Evolutionary conservation across 1,284 basidiomycete species (phyloP).

Genomic region (Pseudozyma thailandica): DNA sequence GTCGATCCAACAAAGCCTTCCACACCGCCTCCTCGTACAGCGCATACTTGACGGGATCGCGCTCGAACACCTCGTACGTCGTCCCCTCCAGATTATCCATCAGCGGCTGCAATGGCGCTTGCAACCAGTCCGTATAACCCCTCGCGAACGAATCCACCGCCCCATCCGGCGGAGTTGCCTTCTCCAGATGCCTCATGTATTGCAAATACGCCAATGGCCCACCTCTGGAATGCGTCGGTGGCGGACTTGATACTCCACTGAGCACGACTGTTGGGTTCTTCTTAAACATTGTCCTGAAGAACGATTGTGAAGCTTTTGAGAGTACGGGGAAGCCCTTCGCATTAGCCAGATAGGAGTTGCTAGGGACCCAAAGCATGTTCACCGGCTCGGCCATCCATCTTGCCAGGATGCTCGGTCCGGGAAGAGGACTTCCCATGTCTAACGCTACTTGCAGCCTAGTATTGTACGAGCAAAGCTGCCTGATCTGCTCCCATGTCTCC

Average conservation of each 20-base stretch:
- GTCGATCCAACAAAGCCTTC: slow-evolving; percentile 77
- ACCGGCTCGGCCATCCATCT: slow-evolving; percentile 94
- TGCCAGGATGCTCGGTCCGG: slow-evolving; percentile 73
- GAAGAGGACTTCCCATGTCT: slow-evolving; percentile 84
- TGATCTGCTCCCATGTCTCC: slow-evolving; percentile 97
- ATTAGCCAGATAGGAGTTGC: slow-evolving; percentile 91
- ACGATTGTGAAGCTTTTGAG: slow-evolving; percentile 74
- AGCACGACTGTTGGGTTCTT: slow-evolving; percentile 53
- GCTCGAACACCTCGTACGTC: slow-evolving; percentile 97
- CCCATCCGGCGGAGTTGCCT: slow-evolving; percentile 51
- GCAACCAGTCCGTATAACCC: slow-evolving; percentile 93
- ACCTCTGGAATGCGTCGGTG: slow-evolving; percentile 73
- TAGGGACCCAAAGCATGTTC: slow-evolving; percentile 85
- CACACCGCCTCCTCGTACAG: slow-evolving; percentile 83
- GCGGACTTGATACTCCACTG: slow-evolving; percentile 52
- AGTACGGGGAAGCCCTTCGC: slow-evolving; percentile 96
- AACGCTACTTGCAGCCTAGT: slow-evolving; percentile 80
- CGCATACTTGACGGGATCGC: slow-evolving; percentile 94
- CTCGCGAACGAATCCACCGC: slow-evolving; percentile 81
- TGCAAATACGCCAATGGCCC: slow-evolving; percentile 89
- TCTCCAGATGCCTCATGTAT: slow-evolving; percentile 72
- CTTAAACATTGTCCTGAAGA: slow-evolving; percentile 52
- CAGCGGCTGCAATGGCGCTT: slow-evolving; percentile 92
- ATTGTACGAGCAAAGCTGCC: slow-evolving; percentile 87
- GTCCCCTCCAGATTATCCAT: slow-evolving; percentile 95